Conservation (phyloP, 805 yeast species). For the Metschnikowia picachoensis region DNA sequence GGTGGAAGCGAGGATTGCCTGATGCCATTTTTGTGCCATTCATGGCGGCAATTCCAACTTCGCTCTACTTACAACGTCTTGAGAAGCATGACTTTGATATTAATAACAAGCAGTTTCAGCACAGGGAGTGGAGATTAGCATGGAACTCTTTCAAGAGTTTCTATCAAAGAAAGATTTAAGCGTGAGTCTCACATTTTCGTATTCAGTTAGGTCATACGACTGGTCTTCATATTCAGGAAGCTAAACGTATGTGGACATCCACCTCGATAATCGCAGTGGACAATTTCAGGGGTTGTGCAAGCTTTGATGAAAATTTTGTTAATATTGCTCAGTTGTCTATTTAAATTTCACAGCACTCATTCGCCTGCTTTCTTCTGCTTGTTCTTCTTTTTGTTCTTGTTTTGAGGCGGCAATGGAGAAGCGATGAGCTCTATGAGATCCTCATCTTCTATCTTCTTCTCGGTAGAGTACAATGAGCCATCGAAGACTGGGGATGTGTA, state of each 20-base stretch:
- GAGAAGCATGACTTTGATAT: slow-evolving; percentile 66
- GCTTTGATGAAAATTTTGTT: too few species aligned
- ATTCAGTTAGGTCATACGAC: neutral
- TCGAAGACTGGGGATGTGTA: slow-evolving; percentile 56
- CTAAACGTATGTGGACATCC: too few species aligned
- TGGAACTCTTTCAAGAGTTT: slow-evolving; percentile 54
- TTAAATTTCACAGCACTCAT: neutral
- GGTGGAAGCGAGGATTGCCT: slow-evolving; percentile 48
- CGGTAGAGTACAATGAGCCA: slow-evolving; percentile 47
- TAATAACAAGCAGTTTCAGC: slow-evolving; percentile 38
- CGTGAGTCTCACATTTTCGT: too few species aligned
- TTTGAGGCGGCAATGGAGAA: slow-evolving; percentile 13
- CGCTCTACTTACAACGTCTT: slow-evolving; percentile 55
- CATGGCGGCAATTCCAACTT: slow-evolving; percentile 63
- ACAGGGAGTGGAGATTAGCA: slow-evolving; percentile 63
- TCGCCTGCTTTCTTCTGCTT: neutral
- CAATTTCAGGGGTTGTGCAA: too few species aligned
- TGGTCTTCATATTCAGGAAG: too few species aligned
- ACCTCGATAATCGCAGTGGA: too few species aligned
- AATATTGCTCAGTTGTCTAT: neutral
- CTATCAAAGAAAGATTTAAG: slow-evolving; percentile 33
- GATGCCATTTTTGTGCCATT: slow-evolving; percentile 67
- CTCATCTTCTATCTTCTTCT: slow-evolving; percentile 52
- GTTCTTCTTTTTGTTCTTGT: slow-evolving; percentile 14
- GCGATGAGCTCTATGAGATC: slow-evolving; percentile 26